Evolutionary conservation across 352 stramenopile genomes (phyloP).

Genomic region (Phytophthora niederhauseri): DNA sequence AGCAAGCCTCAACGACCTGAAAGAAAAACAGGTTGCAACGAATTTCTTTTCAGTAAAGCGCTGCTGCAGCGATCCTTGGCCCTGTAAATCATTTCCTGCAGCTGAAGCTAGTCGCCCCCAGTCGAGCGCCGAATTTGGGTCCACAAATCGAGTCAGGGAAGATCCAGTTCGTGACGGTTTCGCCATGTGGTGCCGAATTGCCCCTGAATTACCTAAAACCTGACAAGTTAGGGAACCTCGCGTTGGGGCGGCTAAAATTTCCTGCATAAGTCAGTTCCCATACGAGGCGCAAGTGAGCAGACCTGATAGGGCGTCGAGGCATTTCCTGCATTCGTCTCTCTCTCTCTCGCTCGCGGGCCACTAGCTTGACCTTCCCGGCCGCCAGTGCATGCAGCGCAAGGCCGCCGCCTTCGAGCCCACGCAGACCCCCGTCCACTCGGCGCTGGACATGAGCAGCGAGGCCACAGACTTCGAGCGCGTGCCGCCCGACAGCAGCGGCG

Average conservation of each 20-base stretch:
- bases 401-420: constrained; percentile 23
- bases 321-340: constrained; percentile 20
- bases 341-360: constrained; percentile 7
- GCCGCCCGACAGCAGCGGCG: constrained; percentile 41
- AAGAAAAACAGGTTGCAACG: background rate
- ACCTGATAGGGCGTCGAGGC: background rate
- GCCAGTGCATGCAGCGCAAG: constrained; percentile 34
- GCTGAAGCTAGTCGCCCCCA: background rate
- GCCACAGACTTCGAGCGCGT: constrained; percentile 68
- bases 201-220: constrained; percentile 13
- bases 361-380: background rate
- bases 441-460: constrained; percentile 46
- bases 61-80: background rate
- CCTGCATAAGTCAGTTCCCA: constrained; percentile 34
- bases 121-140: constrained; percentile 2
- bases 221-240: background rate
- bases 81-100: background rate
- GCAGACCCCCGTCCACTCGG: constrained; percentile 25
- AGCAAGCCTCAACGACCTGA: background rate
- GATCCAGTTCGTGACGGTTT: constrained; percentile 29
- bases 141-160: constrained; percentile 8
- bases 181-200: constrained; percentile 17
- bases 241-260: constrained; percentile 3
- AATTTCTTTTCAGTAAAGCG: background rate
- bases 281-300: constrained; percentile 26